phyloP scores from a whole-genome alignment of 2,329 filamentous ascomycete species.

The Dryadomyces sulphureus region DNA sequence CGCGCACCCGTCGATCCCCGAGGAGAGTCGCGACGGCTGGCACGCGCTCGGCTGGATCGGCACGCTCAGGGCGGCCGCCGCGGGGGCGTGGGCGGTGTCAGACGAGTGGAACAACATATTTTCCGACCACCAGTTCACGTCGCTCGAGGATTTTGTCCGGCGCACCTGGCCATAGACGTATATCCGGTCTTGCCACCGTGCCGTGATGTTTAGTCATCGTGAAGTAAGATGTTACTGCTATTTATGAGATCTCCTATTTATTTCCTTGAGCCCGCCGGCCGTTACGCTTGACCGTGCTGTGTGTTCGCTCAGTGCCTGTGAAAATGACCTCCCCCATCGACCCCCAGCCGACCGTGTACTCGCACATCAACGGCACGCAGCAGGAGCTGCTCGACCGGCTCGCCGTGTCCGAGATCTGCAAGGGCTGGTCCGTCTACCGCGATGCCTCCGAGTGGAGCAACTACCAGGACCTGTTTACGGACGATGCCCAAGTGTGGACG shows the following conservation, averaged over 20 bases:
- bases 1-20: conserved; percentile 18
- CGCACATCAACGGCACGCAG: background rate
- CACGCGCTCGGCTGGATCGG: conserved; percentile 24
- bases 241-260: too few relatives aligned
- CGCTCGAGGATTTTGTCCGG: conserved; percentile 26
- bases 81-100: conserved; percentile 27
- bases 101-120: conserved; percentile 28
- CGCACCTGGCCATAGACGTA: background rate
- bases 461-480: background rate
- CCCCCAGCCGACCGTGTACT: background rate
- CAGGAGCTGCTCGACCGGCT: background rate
- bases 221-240: too few relatives aligned
- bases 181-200: too few relatives aligned
- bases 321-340: background rate
- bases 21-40: conserved; percentile 19
- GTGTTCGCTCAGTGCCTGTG: background rate
- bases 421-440: background rate
- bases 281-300: too few relatives aligned
- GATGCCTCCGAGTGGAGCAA: conserved; percentile 1
- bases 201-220: too few relatives aligned
- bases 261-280: too few relatives aligned
- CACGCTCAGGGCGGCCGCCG: conserved; percentile 23
- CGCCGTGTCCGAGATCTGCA: background rate
- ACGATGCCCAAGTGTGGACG: background rate
- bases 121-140: conserved; percentile 26